phyloP scores from a whole-genome alignment of 805 yeast species.

The Saturnispora sekii region DNA sequence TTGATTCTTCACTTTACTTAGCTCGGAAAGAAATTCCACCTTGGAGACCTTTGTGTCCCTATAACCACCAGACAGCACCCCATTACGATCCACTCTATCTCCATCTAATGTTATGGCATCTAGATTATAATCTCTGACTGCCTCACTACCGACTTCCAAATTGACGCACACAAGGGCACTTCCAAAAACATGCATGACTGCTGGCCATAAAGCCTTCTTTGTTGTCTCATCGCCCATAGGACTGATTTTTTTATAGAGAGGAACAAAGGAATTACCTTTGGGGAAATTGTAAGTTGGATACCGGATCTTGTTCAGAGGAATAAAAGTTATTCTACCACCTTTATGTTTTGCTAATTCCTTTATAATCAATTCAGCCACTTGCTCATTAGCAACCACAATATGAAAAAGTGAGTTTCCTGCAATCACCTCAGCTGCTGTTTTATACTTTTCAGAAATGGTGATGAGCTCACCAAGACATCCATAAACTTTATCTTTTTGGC shows the following conservation, averaged over 20 bases:
- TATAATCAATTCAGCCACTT: slow-evolving; percentile 72
- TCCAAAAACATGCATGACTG: slow-evolving; percentile 74
- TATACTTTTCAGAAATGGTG: slow-evolving; percentile 70
- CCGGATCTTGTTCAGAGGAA: slow-evolving; percentile 70
- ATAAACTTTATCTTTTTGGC: slow-evolving; percentile 48
- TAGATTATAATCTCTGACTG: slow-evolving; percentile 50
- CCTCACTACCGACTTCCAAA: slow-evolving; percentile 55
- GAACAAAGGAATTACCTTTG: slow-evolving; percentile 56
- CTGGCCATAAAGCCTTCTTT: slow-evolving; percentile 47
- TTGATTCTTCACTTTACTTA: slow-evolving; percentile 43
- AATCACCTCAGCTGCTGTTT: slow-evolving; percentile 77
- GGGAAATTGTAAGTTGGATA: slow-evolving; percentile 45
- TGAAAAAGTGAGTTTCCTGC: slow-evolving; percentile 85
- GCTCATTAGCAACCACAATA: slow-evolving; percentile 81
- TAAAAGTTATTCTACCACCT: slow-evolving; percentile 81
- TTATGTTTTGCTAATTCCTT: slow-evolving; percentile 60
- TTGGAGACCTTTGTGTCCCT: slow-evolving; percentile 60
- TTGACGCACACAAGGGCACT: slow-evolving; percentile 68
- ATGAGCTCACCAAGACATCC: slow-evolving; percentile 86
- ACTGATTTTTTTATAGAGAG: slow-evolving; percentile 60
- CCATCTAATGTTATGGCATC: slow-evolving; percentile 88
- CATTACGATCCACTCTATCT: slow-evolving; percentile 75
- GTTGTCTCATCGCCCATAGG: slow-evolving; percentile 28
- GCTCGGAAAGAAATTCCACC: slow-evolving; percentile 55
- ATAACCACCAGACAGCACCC: slow-evolving; percentile 84